Evolutionary conservation across 2,329 filamentous ascomycete genomes (phyloP), one percentile per base, ranked within the genome.

Genomic region (Zasmidium cellare): DNA sequence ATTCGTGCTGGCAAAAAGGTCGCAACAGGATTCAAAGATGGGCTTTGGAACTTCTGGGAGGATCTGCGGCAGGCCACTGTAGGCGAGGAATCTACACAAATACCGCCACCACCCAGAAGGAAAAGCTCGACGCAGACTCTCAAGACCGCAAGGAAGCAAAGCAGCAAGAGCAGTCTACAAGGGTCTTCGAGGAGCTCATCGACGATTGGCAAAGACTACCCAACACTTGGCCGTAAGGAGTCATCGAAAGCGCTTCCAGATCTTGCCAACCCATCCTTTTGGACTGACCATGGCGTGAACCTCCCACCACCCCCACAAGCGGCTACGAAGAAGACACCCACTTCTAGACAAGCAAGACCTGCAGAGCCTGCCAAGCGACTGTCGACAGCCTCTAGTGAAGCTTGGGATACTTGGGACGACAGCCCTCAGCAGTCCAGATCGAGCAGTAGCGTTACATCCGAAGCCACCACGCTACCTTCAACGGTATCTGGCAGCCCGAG

Each of bases 1-100:
- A 72, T 85, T 58, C 79, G 75, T 68, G 84, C 77, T 55, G 79
- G 80, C 58, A 92, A 92, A 71, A 90, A 94, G 73, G 87, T 96
- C 74, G 90, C 92, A 16, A 89, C 90, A 59, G 94, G 97, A 75
- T 87, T 99, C 74, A 91, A 88, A 72, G 86, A 94, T 52, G 93
- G 94, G 1, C 78, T 99, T 50, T 92, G 90, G 86, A 96, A 91
- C 1, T 99, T 99, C 75, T 86, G 96, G 59, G 94, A 97, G 72
- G 94, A 99, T 71, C 86, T 99, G 49, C 84, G 92, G 65, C 94
- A 97, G 75, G 96, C 93, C 14, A 96, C 94, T 0, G 92, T 99
- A 6, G 94, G 94, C 22, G 94, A 99, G 55, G 94, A 99, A 77
- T 90, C 87, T 16, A 86, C 81, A 59, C 87, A 85, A 45, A 77